Base-by-base conservation (phyloP, 1,139 yeast genomes). In the Yamadazyma spencermartinsiae region DNA sequence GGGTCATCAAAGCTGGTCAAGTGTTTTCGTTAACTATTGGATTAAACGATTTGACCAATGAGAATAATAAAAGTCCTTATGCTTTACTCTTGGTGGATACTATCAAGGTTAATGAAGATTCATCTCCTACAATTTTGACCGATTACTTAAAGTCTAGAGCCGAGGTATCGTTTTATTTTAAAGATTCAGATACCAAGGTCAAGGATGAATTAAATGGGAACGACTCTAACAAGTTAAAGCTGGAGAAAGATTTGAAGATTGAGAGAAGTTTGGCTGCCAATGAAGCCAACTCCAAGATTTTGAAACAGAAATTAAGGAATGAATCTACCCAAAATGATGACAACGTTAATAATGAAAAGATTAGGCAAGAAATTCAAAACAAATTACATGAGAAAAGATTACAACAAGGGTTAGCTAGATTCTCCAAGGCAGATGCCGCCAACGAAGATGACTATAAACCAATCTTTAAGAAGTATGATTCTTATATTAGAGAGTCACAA, bases 401-500 rank as follows among this genome's bases (percentile, higher is more conserved):
- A 57, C 86, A 86, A 55, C 89, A 84, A 55, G 98, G 98, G 15
- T 65, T 84, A 42, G 75, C 84, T 34, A 74, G 94, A 58, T 86
- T 82, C 50, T 81, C 85, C 43, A 81, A 84, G 35, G 85, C 85
- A 10, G 92, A 80, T 60, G 88, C 88, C 3, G 72, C 77, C 15
- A 85, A 78, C 51, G 71, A 77, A 2, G 74, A 76, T 35, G 94
- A 82, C 36, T 74, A 74, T 45, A 82, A 80, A 48, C 87, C 86
- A 8, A 85, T 82, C 21, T 88, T 92, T 70, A 88, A 87, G 56
- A 85, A 86, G 58, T 92, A 87, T 61, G 98, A 92, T 66, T 89
- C 98, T 0, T 92, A 92, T 63, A 82, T 90, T 34, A 76, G 97
- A 52, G 98, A 92, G 57, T 74, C 90, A 5, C 98, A 92, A 67